Base-by-base conservation (phyloP, 2,329 filamentous ascomycete species). In the Trichoderma oligosporum region DNA sequence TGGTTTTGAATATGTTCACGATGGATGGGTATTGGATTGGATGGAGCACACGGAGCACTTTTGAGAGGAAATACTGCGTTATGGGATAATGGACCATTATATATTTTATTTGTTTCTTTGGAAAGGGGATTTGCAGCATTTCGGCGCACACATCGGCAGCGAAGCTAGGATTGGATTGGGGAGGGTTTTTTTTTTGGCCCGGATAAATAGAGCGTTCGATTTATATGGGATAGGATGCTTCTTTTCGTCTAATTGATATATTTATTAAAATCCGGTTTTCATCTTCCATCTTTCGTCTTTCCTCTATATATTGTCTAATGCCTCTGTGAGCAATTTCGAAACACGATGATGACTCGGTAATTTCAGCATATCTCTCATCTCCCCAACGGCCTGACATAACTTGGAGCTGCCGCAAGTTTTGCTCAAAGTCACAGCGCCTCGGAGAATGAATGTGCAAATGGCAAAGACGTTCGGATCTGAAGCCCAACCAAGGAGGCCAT, bases 401-500 rank as follows among this genome's bases (percentile, higher is more conserved):
- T 54, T 38, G 2, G 25, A 14, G 7, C 24, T 41, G 8, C 53
- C 48, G 9, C 45, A 20, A 7, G 62, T 54, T 27, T 61, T 62
- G 4, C 53, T 56, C 56, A 81, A 59, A 5, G 73, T 70, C 18
- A 67, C 66, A 1, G 72, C 74, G 24, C 70, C 67, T 2, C 73
- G 64, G n/a, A 81, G 44, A n/a, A 82, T 65, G 12, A 76, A 73
- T 4, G 76, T 73, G 45, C 81, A 82, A 39, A 88, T 72, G 2
- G 80, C 78, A 68, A 91, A 93, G 1, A 86, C 82, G 27, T 85
- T 82, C 1, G 84, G 78, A 56, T 85, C 84, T 1, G 86, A 85
- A 1, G 82, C 81, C 85, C 87, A 91, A 6, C 90, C 89, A 31
- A 95, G 72, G 7, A 87, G 78, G 0, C 87, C 86, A 65, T 91